phyloP scores from a whole-genome alignment of 371 early-diverging fungal species.

The Apophysomyces sp. region DNA sequence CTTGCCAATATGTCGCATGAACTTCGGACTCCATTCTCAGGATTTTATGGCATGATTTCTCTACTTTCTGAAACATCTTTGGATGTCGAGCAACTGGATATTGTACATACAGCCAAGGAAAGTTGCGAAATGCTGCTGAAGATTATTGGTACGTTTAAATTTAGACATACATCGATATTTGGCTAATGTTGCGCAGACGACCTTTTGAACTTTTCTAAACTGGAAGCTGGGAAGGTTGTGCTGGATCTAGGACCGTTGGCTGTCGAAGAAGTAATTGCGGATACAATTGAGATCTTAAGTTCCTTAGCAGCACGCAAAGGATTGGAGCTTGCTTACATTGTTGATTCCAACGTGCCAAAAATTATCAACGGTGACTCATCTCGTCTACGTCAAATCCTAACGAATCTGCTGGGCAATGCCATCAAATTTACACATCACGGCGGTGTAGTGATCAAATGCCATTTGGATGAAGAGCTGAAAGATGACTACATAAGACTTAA shows the following conservation, averaged over 20 bases:
- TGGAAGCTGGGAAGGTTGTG: slow-evolving; percentile 50
- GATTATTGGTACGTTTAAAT: slow-evolving; percentile 36
- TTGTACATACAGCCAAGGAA: slow-evolving; percentile 59
- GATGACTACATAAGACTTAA: slow-evolving; percentile 23
- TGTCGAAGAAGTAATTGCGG: slow-evolving; percentile 56
- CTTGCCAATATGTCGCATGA: slow-evolving; percentile 69
- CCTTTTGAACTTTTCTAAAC: slow-evolving; percentile 52
- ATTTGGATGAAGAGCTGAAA: slow-evolving; percentile 24
- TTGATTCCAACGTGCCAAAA: slow-evolving; percentile 45
- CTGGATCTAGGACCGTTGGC: slow-evolving; percentile 50
- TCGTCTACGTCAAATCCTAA: slow-evolving; percentile 44
- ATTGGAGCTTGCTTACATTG: slow-evolving; percentile 52
- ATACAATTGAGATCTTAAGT: slow-evolving; percentile 53
- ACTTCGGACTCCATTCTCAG: slow-evolving; percentile 58
- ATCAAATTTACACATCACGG: slow-evolving; percentile 69
- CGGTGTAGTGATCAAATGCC: slow-evolving; percentile 50
- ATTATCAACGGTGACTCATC: slow-evolving; percentile 42
- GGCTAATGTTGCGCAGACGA: slow-evolving; percentile 31
- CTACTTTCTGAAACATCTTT: slow-evolving; percentile 53
- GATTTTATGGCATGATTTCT: slow-evolving; percentile 65
- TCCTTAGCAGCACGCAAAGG: slow-evolving; percentile 52
- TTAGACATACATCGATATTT: background rate
- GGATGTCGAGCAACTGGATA: slow-evolving; percentile 59
- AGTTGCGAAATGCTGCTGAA: slow-evolving; percentile 57
- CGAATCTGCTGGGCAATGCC: slow-evolving; percentile 59